These are phyloP conservation scores for Paecilomyces dactylethromorphus DNA, from an alignment of 2,329 filamentous ascomycete species.

Conservation along the genomic window DNA sequence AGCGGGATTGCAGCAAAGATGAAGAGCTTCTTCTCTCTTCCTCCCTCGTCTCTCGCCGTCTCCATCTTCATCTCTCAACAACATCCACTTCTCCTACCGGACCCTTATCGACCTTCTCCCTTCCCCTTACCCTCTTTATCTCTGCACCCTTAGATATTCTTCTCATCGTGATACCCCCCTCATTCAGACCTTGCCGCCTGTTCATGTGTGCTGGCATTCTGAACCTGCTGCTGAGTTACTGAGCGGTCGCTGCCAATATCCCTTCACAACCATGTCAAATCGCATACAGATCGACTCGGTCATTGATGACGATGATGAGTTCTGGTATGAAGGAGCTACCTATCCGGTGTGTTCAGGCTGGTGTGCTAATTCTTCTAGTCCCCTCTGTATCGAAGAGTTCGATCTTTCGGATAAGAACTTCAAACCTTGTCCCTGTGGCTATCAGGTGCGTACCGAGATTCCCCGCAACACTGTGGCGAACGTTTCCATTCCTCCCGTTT, in stretches of 20 bases:
- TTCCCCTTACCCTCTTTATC: constrained; percentile 4
- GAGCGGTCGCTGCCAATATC: constrained; percentile 10
- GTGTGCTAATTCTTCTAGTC: constrained; percentile 49
- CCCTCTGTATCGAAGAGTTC: constrained; percentile 97
- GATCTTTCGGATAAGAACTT: constrained; percentile 97
- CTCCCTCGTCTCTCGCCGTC: constrained; percentile 11
- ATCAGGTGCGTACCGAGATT: constrained; percentile 64
- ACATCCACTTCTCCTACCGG: constrained; percentile 10
- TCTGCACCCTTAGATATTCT: background rate
- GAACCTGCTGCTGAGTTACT: constrained; percentile 16
- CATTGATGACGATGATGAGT: constrained; percentile 46
- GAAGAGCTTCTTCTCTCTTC: constrained; percentile 19
- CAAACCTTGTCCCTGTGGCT: constrained; percentile 92
- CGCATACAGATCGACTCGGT: constrained; percentile 41
- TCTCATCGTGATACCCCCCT: constrained; percentile 2
- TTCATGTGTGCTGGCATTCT: constrained; percentile 15
- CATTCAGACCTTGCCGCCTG: background rate
- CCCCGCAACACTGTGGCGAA: background rate
- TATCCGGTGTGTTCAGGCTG: constrained; percentile 1
- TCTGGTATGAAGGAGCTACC: constrained; percentile 29
- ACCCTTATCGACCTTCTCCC: background rate
- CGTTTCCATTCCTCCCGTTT: background rate
- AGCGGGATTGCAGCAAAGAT: constrained; percentile 16
- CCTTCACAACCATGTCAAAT: constrained; percentile 34
- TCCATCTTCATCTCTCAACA: constrained; percentile 11